Evolutionary conservation across 768 basidiomycete species (phyloP), one percentile per base, ranked within the genome.

Genomic region (Trametes cingulata): DNA sequence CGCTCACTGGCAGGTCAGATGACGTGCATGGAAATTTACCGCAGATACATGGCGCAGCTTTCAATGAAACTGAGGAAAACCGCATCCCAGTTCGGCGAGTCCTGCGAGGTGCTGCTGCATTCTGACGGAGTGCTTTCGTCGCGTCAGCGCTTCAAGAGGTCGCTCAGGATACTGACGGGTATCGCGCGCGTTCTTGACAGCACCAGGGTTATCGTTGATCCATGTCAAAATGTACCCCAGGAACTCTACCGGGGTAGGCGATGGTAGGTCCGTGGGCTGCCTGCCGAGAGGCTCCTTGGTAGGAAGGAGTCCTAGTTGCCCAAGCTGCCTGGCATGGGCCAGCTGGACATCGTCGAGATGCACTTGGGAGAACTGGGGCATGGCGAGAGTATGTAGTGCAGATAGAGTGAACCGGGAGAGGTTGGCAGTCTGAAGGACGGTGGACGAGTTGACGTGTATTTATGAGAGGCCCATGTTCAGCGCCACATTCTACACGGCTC

Each of bases 41-140:
- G 42, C 27, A 60, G 27, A 14, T 53, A 53, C 33, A 60, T 20
- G 24, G 58, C 43, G 39, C 20, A 4, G 36, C 58, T 60, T 43
- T 56, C 55, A 2, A 56, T 24, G 8, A 56, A 46, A 9, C 36
- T 29, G 24, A 56, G 25, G 37, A 56, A 49, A 0, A 49, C 55
- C 5, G 47, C 33, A 14, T 56, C 55, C 55, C 55, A 56, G 55
- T 56, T 56, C 12, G 55, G 55, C 15, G 20, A 19, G 37, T 29
- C 15, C 1, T 24, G 46, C 7, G 37, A 40, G 13, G 24, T 24
- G 37, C 55, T 56, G 3, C 17, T 29, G 25, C 46, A 48, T 10
- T 40, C 55, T 56, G 22, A 10, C n/a, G 27, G 15, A 36, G 37
- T 20, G 14, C 7, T 17, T 15, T 8, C 24, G 25, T n/a, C 9